Base-by-base conservation (phyloP, 768 basidiomycete species). In the Lactarius trivialis region DNA sequence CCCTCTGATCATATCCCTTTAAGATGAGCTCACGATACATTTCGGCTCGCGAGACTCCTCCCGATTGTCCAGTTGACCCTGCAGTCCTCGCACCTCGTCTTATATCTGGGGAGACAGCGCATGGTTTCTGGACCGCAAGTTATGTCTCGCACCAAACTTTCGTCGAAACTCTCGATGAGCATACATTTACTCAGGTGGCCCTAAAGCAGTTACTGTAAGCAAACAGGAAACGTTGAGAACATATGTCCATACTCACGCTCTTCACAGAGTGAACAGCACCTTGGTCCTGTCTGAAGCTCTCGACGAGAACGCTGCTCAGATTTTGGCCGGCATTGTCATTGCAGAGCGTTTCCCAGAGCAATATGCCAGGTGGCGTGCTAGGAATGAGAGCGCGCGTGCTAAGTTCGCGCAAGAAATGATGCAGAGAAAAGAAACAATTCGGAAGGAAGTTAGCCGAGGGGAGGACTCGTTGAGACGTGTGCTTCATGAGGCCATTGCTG, bases 71-170 rank as follows among this genome's bases (percentile, higher is more conserved):
- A 1, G 32, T 52, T 21, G 50, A 53, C 7, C 39, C 56, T 1
- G 30, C 49, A 2, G 1, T 45, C 41, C 26, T 62, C 9, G 19
- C 34, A 17, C 56, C 61, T 37, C 56, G 56, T 19, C 56, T 62
- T 28, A 30, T 68, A 8, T 14, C 19, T 2, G 69, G 68, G 21
- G 69, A 70, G 43, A 63, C 63, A 9, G 32, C 34, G 14, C 68
- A 70, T 52, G 69, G 54, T 4, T 30, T 69, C 33, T 21, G 68
- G 19, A 61, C 56, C 2, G 54, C 26, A 0, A 14, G 37, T 24
- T 66, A 62, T 24, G 7, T 62, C 6, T 28, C 61, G 6, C 39
- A 14, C n/a, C 49, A 45, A 21, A 34, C 26, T 53, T 37, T 3
- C n/a, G n/a, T 26, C 1, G 50, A 57, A 17, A 37, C 7, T 21